Percentiles rank a stretch among this genome's conserved stretches.
Evolutionary conservation across 2,329 filamentous ascomycete genomes (phyloP).

Genomic region (Trichoderma sp.): DNA sequence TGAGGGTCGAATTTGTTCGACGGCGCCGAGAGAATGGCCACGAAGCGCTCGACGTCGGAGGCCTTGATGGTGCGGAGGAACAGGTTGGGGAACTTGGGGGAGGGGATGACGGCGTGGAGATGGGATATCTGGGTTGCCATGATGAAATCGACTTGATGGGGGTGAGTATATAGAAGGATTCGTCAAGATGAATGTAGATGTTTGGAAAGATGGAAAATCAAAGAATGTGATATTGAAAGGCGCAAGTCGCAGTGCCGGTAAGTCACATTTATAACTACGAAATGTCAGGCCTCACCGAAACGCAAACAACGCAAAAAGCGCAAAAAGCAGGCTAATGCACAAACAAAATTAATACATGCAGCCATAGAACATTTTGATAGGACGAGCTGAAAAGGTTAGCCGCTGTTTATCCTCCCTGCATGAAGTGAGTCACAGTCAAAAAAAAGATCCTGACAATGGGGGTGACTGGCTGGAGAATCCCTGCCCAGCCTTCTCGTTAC

Average conservation of each 20-base stretch:
- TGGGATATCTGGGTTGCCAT: constrained; percentile 28
- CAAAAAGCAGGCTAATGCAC: too few species aligned
- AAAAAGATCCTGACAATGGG: not conserved
- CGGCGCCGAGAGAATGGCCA: constrained; percentile 31
- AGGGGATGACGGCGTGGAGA: constrained; percentile 31
- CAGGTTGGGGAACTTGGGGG: constrained; percentile 30
- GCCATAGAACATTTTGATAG: too few species aligned
- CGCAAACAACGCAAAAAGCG: too few species aligned
- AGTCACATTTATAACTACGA: too few species aligned
- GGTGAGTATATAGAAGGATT: too few species aligned
- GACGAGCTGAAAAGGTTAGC: too few species aligned
- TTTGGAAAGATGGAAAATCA: too few species aligned
- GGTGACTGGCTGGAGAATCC: not conserved
- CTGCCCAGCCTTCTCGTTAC: not conserved
- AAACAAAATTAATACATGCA: too few species aligned
- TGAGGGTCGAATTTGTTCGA: constrained; percentile 28
- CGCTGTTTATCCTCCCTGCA: not conserved
- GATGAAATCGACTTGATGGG: not conserved
- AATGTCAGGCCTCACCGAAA: too few species aligned
- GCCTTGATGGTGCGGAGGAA: constrained; percentile 32
- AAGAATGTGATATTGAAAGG: too few species aligned
- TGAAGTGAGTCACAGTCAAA: constrained; percentile 4
- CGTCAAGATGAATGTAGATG: too few species aligned
- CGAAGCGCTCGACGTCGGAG: constrained; percentile 29
- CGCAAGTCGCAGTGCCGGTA: not conserved